phyloP scores from a whole-genome alignment of 2,329 filamentous ascomycete genomes.

The Aureobasidium sp. region DNA sequence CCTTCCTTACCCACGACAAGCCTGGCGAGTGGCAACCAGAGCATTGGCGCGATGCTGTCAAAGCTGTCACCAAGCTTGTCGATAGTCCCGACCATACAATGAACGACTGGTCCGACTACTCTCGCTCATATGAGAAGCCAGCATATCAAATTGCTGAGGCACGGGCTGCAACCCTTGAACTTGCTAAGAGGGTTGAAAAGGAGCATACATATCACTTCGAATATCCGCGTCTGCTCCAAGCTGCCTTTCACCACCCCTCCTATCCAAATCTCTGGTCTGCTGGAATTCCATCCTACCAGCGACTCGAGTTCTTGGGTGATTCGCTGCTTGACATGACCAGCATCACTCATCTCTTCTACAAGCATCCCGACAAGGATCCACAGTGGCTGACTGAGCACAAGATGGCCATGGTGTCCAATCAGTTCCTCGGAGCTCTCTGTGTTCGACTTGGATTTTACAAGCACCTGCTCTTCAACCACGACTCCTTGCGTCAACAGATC shows the following conservation, averaged over 20 bases:
- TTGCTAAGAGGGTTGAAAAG: constrained; percentile 57
- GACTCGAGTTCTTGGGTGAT: constrained; percentile 88
- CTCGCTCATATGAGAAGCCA: constrained; percentile 59
- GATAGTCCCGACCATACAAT: constrained; percentile 61
- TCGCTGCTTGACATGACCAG: constrained; percentile 79
- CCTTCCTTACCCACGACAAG: constrained; percentile 52
- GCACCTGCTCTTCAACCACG: constrained; percentile 53
- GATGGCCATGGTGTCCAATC: constrained; percentile 98
- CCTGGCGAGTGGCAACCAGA: constrained; percentile 35
- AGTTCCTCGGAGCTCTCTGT: constrained; percentile 77
- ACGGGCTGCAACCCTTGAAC: constrained; percentile 61
- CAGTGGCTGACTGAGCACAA: constrained; percentile 99
- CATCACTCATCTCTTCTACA: constrained; percentile 73
- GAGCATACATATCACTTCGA: constrained; percentile 62
- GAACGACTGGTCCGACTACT: constrained; percentile 66
- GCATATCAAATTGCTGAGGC: constrained; percentile 58
- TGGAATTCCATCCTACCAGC: constrained; percentile 79
- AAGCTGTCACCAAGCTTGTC: constrained; percentile 64
- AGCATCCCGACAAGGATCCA: constrained; percentile 72
- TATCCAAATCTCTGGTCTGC: constrained; percentile 63
- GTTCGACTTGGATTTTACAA: constrained; percentile 71
- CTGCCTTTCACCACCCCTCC: constrained; percentile 83
- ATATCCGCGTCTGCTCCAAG: constrained; percentile 68
- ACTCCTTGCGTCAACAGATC: constrained; percentile 48
- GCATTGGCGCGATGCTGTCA: constrained; percentile 54